These are phyloP conservation scores for carrot (Daucus carota) DNA, from an alignment of 129 eudicot genomes.

Conservation along the genomic window DH1_v3.0 NC_030388.2:26392001-26392500, in stretches of 20 bases:
- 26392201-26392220: neutral
- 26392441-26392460: neutral
- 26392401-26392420: neutral
- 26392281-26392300: neutral
- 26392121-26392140: neutral
- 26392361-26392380: neutral
- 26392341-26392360: neutral
- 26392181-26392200: neutral
- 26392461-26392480: neutral
- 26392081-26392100: neutral
- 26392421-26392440: neutral
- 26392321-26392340: neutral
- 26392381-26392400: neutral
- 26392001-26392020: neutral
- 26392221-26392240: neutral
- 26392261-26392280: neutral
- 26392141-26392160: neutral
- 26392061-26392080: neutral
- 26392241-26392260: neutral
- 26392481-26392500: neutral
- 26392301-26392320: neutral
- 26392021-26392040: neutral
- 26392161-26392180: neutral
- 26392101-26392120: neutral
- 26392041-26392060: neutral